Conservation (phyloP, 352 stramenopile species). For the Pythium guiyangense region DNA sequence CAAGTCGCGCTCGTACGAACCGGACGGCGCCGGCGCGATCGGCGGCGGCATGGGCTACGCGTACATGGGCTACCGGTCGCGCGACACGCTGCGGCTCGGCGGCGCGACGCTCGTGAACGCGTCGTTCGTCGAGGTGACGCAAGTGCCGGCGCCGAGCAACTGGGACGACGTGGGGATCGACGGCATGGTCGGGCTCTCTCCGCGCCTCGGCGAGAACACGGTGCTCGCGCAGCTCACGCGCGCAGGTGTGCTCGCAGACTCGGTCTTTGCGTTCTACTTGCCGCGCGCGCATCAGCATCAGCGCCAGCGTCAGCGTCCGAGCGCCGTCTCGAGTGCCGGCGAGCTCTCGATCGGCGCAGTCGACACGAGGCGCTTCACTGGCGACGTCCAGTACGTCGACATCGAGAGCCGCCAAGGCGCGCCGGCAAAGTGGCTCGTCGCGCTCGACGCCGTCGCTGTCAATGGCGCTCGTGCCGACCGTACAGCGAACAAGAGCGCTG, state of each 20-base stretch:
- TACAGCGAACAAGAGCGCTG: neutral
- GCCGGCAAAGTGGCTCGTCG: neutral
- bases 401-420: too few species aligned
- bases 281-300: too few species aligned
- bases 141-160: neutral
- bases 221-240: constrained; percentile 1
- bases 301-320: too few species aligned
- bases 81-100: too few species aligned
- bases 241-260: neutral
- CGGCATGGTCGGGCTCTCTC: too few species aligned
- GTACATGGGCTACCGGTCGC: too few species aligned
- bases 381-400: constrained; percentile 1
- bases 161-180: too few species aligned
- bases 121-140: constrained; percentile 6
- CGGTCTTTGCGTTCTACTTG: too few species aligned
- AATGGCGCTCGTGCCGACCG: neutral
- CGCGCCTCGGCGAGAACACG: neutral
- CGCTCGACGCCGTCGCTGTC: neutral
- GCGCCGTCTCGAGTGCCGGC: neutral
- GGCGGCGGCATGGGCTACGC: too few species aligned
- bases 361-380: neutral
- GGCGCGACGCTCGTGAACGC: neutral
- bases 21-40: neutral
- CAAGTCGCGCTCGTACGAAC: constrained; percentile 3
- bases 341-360: constrained; percentile 5